phyloP scores from a whole-genome alignment of 2,329 filamentous ascomycete species.

The Colletotrichum spinosum region DNA sequence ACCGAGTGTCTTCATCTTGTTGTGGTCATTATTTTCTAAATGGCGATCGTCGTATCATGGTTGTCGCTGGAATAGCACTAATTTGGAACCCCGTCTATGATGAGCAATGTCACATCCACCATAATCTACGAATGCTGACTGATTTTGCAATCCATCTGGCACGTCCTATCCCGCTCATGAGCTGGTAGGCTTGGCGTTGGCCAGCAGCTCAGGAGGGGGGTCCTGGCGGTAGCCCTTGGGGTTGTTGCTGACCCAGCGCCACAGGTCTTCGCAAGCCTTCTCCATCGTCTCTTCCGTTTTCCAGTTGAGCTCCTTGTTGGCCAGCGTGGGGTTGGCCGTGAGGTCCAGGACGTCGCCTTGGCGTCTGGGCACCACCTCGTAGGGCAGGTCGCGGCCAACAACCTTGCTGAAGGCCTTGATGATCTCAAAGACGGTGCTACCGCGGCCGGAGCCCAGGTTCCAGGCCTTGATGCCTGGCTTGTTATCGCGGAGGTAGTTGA shows the following conservation, averaged over 20 bases:
- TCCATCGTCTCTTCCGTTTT: conserved; percentile 91
- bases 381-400: conserved; percentile 86
- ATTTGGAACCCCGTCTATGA: conserved; percentile 24
- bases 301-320: conserved; percentile 92
- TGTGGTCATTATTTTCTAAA: conserved; percentile 21
- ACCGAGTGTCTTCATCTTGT: conserved; percentile 9
- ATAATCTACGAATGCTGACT: neutral
- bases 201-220: conserved; percentile 85
- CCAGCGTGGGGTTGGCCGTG: conserved; percentile 88
- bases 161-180: neutral
- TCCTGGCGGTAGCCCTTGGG: conserved; percentile 93
- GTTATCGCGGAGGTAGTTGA: conserved; percentile 87
- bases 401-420: conserved; percentile 92
- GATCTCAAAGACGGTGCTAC: conserved; percentile 97
- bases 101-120: conserved; percentile 6
- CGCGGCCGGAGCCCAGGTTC: conserved; percentile 95
- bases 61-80: conserved; percentile 32
- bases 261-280: conserved; percentile 92
- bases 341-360: conserved; percentile 94
- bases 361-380: conserved; percentile 85
- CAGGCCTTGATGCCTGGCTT: conserved; percentile 93
- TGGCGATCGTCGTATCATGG: conserved; percentile 28
- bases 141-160: neutral
- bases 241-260: conserved; percentile 98
- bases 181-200: conserved; percentile 61